Conservation (phyloP, 768 basidiomycete genomes). For the Coprinellus aureogranulatus region DNA sequence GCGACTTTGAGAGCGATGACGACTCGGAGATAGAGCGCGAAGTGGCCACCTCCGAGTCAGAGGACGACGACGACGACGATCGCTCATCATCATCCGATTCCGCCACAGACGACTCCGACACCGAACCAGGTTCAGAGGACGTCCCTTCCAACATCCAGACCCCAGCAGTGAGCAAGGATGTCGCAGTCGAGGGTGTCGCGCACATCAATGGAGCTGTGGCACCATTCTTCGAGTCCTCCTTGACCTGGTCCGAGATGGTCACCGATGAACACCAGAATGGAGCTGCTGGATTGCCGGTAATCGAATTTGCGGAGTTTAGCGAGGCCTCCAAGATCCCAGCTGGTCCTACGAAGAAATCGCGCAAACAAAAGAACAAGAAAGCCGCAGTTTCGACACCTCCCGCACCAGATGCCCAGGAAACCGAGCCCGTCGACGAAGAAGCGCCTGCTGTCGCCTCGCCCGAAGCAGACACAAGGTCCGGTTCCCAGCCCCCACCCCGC, state of each 20-base stretch:
- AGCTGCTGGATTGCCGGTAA: constrained; percentile 68
- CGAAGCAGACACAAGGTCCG: constrained; percentile 4
- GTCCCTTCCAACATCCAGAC: constrained; percentile 55
- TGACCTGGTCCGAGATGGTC: constrained; percentile 86
- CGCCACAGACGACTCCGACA: constrained; percentile 64
- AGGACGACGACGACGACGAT: constrained; percentile 61
- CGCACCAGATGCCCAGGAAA: neutral
- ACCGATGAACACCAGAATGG: constrained; percentile 66
- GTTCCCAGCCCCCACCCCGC: constrained; percentile 25
- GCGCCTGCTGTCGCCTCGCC: neutral
- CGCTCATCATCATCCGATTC: constrained; percentile 53
- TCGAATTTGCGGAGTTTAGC: constrained; percentile 73
- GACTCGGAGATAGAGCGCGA: constrained; percentile 78
- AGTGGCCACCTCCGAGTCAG: constrained; percentile 63
- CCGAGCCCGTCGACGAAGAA: constrained; percentile 9
- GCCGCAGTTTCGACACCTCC: neutral
- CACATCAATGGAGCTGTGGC: constrained; percentile 30
- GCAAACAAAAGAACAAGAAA: constrained; percentile 21
- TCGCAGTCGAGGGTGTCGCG: constrained; percentile 31
- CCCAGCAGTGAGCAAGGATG: constrained; percentile 66
- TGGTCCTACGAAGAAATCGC: constrained; percentile 42
- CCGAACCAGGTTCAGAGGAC: constrained; percentile 68
- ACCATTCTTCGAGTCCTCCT: constrained; percentile 54
- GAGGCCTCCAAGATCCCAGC: constrained; percentile 32
- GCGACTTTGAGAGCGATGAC: constrained; percentile 68